phyloP scores from a whole-genome alignment of 352 stramenopile genomes.

The Pythium pyrilobum region DNA sequence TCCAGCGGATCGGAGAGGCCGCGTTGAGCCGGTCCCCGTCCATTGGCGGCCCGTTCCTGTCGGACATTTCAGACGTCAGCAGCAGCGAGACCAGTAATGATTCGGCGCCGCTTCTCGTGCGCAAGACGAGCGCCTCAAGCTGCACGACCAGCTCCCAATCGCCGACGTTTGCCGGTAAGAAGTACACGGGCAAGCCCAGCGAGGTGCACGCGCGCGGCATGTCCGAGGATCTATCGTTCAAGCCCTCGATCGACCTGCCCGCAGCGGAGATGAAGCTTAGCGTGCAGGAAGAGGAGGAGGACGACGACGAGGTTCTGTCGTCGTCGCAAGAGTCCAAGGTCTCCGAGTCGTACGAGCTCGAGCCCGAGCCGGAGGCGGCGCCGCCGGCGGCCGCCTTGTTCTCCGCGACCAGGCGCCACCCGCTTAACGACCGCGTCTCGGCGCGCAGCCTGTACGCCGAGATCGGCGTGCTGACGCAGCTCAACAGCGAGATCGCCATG shows the following conservation, averaged over 20 bases:
- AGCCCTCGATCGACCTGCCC: slow-evolving; percentile 6
- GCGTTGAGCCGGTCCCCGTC: slow-evolving; percentile 5
- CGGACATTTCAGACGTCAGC: slow-evolving; percentile 14
- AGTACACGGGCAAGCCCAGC: slow-evolving; percentile 2
- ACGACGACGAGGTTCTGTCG: not conserved
- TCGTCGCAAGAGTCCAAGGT: not conserved
- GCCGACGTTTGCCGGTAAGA: slow-evolving; percentile 4
- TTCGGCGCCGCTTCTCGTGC: not conserved
- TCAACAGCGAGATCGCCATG: slow-evolving; percentile 11
- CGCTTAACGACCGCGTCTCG: slow-evolving; percentile 2
- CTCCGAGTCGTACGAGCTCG: not conserved
- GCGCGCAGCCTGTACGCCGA: slow-evolving; percentile 14
- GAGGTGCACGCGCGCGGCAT: not conserved
- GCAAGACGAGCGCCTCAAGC: slow-evolving; percentile 4
- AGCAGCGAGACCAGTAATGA: not conserved
- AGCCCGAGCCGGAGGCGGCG: slow-evolving; percentile 5
- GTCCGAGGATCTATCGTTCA: slow-evolving; percentile 13
- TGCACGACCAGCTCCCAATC: not conserved
- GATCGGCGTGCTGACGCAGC: slow-evolving; percentile 12
- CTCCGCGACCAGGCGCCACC: not conserved
- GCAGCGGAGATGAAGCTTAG: slow-evolving; percentile 1
- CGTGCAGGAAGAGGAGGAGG: slow-evolving; percentile 8
- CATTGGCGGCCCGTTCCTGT: not conserved
- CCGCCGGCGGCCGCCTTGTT: too few species aligned
- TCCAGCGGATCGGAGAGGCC: slow-evolving; percentile 3